Evolutionary conservation across 1,284 basidiomycete species (phyloP), one percentile per base, ranked within the genome.

Genomic region (Ceratobasidium sp.): DNA sequence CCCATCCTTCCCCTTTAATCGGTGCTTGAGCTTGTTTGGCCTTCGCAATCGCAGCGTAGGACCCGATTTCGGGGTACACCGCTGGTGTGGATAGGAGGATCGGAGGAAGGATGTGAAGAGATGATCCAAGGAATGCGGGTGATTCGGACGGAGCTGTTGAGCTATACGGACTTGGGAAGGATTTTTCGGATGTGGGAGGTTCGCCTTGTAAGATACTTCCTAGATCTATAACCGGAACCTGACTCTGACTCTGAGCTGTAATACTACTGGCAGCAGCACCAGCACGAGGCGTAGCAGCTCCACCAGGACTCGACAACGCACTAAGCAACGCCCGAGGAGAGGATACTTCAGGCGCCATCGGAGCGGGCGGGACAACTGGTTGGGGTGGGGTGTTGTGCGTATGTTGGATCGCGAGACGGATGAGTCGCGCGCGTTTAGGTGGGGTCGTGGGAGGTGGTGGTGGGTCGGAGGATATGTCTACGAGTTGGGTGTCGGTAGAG

Each of bases 361-460:
- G 72, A 66, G n/a, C 42, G 7, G 66, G 20, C 13, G 70, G 44
- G n/a, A 55, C 15, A 87, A 86, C 58, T 88, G 87, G 68, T n/a
- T 18, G 56, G 15, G 68, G 77, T 15, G 70, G 72, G 6, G 56
- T 66, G 51, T 49, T 76, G 55, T 71, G 78, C 13, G 92, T 84
- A 81, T 93, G 92, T 81, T 95, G 94, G 4, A 94, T 86, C 12
- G 88, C 91, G 28, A 94, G 84, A 10, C 84, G 85, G 23, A 93
- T 80, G 6, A 87, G 82, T 6, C 90, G 87, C 55, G 20, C 64
- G 64, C 46, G 60, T 55, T 64, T 64, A 3, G 56, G 71, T 20
- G 42, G 33, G 33, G 33, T 33, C 33, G 33, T 33, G 33, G 33
- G 44, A n/a, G 44, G 23, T 12, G 44, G 39, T 2, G 58, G 46